A percentile compares a stretch with the other conserved stretches of the same genome.
Conservation (phyloP, 306 rosid genomes). For the Abrus pulchellus region DNA sequence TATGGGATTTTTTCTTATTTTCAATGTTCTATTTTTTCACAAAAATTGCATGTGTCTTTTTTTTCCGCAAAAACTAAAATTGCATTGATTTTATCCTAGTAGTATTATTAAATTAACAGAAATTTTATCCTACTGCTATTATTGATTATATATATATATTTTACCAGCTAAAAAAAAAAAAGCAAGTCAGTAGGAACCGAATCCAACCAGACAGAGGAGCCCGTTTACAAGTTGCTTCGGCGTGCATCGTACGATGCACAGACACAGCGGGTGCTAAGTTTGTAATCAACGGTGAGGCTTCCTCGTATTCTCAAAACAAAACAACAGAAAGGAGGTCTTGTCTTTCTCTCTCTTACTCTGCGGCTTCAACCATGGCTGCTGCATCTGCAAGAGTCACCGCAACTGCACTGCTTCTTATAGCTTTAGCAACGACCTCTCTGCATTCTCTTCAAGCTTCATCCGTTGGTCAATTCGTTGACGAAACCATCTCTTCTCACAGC, state of each 20-base stretch:
- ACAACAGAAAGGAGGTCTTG: not conserved
- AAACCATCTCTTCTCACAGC: slow-evolving; percentile 74
- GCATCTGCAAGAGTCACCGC: slow-evolving; percentile 42
- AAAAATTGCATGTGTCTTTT: too few relatives aligned
- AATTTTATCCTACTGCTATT: too few relatives aligned
- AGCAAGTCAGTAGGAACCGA: too few relatives aligned
- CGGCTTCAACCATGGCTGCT: slow-evolving; percentile 39
- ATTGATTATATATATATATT: too few relatives aligned
- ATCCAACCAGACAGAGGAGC: too few relatives aligned
- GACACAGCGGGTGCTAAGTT: not conserved
- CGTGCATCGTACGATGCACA: slow-evolving; percentile 11
- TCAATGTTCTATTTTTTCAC: too few relatives aligned
- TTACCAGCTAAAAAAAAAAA: too few relatives aligned
- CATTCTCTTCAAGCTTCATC: slow-evolving; percentile 56
- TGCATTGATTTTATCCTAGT: too few relatives aligned
- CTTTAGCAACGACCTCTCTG: slow-evolving; percentile 53
- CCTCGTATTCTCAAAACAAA: not conserved
- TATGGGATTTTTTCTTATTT: too few relatives aligned
- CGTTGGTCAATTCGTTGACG: slow-evolving; percentile 67
- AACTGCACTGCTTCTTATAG: slow-evolving; percentile 45
- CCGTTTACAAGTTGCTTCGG: not conserved
- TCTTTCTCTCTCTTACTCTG: not conserved
- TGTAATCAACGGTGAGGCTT: slow-evolving; percentile 36
- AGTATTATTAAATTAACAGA: too few relatives aligned
- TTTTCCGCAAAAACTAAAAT: too few relatives aligned